Evolutionary conservation across 768 basidiomycete species (phyloP), one percentile per base, ranked within the genome.

Genomic region (Tricholoma saponaceum): DNA sequence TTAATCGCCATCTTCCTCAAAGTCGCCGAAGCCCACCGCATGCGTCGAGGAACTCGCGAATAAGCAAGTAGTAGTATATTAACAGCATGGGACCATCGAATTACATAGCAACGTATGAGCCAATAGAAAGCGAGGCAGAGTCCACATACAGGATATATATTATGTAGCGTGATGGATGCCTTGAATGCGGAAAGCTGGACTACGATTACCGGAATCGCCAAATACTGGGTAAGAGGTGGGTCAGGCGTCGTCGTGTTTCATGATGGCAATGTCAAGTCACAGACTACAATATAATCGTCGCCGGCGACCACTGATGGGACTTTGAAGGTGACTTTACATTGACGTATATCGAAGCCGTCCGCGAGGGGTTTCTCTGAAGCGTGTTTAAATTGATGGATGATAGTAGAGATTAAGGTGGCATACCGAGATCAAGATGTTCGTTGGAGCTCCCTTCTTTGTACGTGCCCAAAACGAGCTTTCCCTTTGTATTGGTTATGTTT

Each of bases 171-270:
- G 18, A 22, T 9, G 41, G 59, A 56, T 64, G 53, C 44, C 53
- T 39, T 58, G 64, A 62, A 85, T 85, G 10, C 70, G 74, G 64
- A 87, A 86, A 52, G 57, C 2, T 1, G 75, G 73, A 59, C 78
- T 83, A 44, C 61, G 62, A 67, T 87, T 80, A 26, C 82, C 84
- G n/a, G 83, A 83, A 65, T 83, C 80, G 9, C 84, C 83, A 30
- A 83, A 69, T 22, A 84, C 81, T 82, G 46, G 25, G 58, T 28
- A 58, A 14, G 16, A 20, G 58, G 10, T n/a, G 9, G 25, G 54
- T 52, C 14, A 61, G 41, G 26, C 43, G 26, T 16, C 12, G 54
- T 55, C 28, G 4, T 51, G 16, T 33, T 1, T 33, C 49, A 12
- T 12, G 8, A 41, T 7, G 18, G 7, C 26, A 49, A 28, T 56